These are phyloP conservation scores for Immersiporthe knoxdaviesiana DNA, from an alignment of 2,329 filamentous ascomycete genomes.

Conservation along the genomic window DNA sequence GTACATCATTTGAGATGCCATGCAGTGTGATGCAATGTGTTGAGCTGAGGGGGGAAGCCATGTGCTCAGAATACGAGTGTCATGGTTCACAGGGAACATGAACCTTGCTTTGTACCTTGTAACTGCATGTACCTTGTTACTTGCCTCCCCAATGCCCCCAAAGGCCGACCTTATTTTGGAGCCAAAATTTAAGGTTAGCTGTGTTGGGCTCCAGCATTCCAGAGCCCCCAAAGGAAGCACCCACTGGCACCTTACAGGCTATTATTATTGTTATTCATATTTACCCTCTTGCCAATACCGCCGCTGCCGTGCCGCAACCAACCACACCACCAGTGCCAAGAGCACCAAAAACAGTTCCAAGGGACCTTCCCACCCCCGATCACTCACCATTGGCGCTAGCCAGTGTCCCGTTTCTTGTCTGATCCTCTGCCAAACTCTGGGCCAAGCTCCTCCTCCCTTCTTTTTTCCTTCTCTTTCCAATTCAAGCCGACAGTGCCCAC, in stretches of 20 bases:
- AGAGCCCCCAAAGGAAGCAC: background rate
- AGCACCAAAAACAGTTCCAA: background rate
- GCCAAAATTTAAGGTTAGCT: constrained; percentile 3
- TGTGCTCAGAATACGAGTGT: background rate
- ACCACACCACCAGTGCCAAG: constrained; percentile 5
- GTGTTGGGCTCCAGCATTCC: background rate
- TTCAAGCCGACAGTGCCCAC: background rate
- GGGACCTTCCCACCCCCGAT: background rate
- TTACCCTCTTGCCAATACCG: background rate
- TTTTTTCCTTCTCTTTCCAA: background rate
- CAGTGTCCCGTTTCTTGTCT: background rate
- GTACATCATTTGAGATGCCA: background rate
- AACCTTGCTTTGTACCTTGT: background rate
- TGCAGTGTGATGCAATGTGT: too few species aligned
- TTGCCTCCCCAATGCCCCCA: background rate
- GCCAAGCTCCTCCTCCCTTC: background rate
- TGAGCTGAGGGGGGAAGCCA: background rate
- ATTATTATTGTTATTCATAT: background rate
- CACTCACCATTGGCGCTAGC: constrained; percentile 1
- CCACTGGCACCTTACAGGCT: too few species aligned
- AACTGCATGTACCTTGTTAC: background rate
- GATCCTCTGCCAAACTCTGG: background rate
- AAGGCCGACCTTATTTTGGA: background rate
- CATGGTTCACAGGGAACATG: background rate
- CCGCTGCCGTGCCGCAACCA: background rate